Evolutionary conservation across 2,329 filamentous ascomycete genomes (phyloP), one percentile per base, ranked within the genome.

Genomic region (Epichloe amarillans): DNA sequence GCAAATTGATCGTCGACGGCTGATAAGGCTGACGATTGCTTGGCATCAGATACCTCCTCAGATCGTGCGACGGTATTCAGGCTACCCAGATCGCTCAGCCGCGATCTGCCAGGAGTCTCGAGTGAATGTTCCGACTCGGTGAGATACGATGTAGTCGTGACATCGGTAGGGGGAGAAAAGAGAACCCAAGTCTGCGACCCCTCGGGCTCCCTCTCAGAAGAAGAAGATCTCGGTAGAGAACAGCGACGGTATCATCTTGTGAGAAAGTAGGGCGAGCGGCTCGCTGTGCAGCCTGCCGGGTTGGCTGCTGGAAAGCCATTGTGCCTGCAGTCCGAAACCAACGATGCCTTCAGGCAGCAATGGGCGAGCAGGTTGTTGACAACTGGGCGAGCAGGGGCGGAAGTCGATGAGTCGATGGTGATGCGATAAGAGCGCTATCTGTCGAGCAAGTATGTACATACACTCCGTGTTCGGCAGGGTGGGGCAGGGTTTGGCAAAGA

Each of bases 121-220:
- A 90, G 63, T 67, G 82, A 71, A 70, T 77, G 61, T 66, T 86
- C 65, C 65, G 82, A 80, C 38, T 86, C 82, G 43, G 83, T 87
- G 49, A 83, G 76, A 54, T 84, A 82, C 5, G 82, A 82, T 11
- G 76, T 76, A 19, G 85, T 83, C 3, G 75, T 77, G 45, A 69
- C 69, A 36, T 83, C 77, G 55, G 82, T 82, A 8, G 76, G 75
- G 2, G 2, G 88, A 7, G 89, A 87, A 72, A 98, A 98, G 56
- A 98, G 80, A 50, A 97, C 85, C 93, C 93, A 98, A 77, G 95
- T 91, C 67, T 93, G 85, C 12, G 87, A 84, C 57, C 90, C 84
- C 54, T 86, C 81, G 53, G 81, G 69, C 42, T 57, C 59, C 21
- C 62, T 60, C 46, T 68, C 66, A 37, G 64, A 57, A 53, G 57